Percentiles rank a stretch among this genome's conserved stretches.
Evolutionary conservation across 176 grass and related monocot genomes (phyloP).

Genomic region (Echinochloa phyllopogon): DNA sequence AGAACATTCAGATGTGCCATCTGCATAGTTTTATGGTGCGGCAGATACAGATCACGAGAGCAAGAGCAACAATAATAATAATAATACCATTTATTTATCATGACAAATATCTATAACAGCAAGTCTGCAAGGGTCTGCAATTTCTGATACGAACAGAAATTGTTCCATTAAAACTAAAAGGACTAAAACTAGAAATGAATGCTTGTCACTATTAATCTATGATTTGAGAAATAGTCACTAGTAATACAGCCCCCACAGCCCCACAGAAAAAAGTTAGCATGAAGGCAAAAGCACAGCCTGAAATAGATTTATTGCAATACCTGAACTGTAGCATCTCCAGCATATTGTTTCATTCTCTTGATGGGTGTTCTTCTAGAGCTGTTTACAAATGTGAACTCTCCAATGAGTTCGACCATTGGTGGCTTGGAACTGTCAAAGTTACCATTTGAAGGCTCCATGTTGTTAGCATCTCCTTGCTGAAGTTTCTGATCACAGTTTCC

Average conservation of each 20-base stretch:
- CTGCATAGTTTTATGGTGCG: not conserved
- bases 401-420: constrained; percentile 51
- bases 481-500: not conserved
- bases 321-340: constrained; percentile 29
- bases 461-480: constrained; percentile 22
- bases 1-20: not conserved
- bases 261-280: not conserved
- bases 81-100: not conserved
- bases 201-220: not conserved
- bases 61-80: not conserved
- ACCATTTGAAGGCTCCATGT: not conserved
- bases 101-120: not conserved
- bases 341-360: constrained; percentile 22
- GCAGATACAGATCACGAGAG: not conserved
- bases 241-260: not conserved
- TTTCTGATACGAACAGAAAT: not conserved
- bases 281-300: not conserved
- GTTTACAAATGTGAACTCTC: constrained; percentile 45
- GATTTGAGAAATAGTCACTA: not conserved
- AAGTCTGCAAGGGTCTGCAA: not conserved
- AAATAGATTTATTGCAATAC: not conserved
- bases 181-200: not conserved
- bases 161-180: not conserved
- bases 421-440: constrained; percentile 8
- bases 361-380: constrained; percentile 18